Evolutionary conservation across 73 alveolate genomes (phyloP).

Genomic region (Symbiodinium pilosum): DNA sequence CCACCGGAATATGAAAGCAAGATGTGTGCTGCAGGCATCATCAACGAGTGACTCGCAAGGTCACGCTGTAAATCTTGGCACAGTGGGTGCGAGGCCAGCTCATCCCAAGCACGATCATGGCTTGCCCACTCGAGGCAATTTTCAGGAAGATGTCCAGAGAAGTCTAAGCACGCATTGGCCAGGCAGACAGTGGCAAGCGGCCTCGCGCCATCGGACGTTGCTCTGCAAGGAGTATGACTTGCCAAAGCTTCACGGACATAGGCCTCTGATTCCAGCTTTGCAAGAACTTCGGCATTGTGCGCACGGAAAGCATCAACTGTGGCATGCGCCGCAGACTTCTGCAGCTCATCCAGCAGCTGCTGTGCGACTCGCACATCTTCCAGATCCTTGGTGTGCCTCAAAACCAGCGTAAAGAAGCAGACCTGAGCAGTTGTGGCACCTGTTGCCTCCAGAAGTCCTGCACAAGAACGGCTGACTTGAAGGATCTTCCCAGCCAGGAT

Average conservation of each 20-base stretch:
- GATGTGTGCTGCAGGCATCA: not conserved
- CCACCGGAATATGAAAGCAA: slow-evolving; percentile 72
- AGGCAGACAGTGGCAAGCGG: not conserved
- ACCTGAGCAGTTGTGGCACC: slow-evolving; percentile 25
- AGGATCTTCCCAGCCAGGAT: slow-evolving; percentile 10
- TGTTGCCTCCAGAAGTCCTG: not conserved
- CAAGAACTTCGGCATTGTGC: not conserved
- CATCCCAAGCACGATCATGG: not conserved
- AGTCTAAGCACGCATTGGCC: not conserved
- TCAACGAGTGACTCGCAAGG: not conserved
- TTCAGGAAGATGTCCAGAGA: not conserved
- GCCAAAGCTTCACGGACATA: slow-evolving; percentile 22
- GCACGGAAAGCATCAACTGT: slow-evolving; percentile 22
- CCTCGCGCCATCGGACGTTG: not conserved
- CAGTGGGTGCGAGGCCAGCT: not conserved
- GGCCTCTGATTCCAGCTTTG: not conserved
- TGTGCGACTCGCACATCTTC: slow-evolving; percentile 26
- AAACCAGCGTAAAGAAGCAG: slow-evolving; percentile 44
- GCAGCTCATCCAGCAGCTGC: not conserved
- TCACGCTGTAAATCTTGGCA: not conserved
- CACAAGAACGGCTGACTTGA: not conserved
- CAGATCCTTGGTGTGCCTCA: slow-evolving; percentile 58
- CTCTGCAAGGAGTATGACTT: not conserved
- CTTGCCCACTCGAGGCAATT: not conserved
- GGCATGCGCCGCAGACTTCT: not conserved